phyloP scores from a whole-genome alignment of 768 basidiomycete genomes.

The Fistulinella prunicolor region DNA sequence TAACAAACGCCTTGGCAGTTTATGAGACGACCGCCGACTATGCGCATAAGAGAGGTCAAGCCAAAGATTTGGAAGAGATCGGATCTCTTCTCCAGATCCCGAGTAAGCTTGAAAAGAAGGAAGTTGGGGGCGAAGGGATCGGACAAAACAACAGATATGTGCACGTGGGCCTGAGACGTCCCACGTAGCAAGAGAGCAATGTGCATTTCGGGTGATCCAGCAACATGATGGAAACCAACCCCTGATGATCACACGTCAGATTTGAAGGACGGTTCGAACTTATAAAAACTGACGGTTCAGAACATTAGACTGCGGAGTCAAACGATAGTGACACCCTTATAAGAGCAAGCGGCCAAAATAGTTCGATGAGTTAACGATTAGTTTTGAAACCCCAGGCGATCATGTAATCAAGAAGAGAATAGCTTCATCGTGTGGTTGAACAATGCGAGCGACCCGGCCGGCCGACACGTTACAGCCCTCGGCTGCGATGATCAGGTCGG shows the following conservation, averaged over 20 bases:
- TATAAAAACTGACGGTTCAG: conserved; percentile 33
- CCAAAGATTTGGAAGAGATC: conserved; percentile 28
- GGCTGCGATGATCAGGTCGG: conserved; percentile 20
- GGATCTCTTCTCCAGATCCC: too few relatives aligned
- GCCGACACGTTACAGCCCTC: conserved; percentile 4
- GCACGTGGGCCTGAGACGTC: conserved; percentile 15
- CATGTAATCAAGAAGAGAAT: conserved; percentile 38
- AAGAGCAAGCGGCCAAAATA: conserved; percentile 30
- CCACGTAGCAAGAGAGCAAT: conserved; percentile 33
- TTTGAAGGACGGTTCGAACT: rapidly evolving
- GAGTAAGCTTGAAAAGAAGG: conserved; percentile 37
- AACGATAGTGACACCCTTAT: conserved; percentile 32
- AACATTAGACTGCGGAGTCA: conserved; percentile 30
- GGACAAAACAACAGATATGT: conserved; percentile 15
- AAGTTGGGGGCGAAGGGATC: conserved; percentile 39
- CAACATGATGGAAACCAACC: conserved; percentile 45
- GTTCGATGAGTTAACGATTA: conserved; percentile 37
- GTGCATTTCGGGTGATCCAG: conserved; percentile 39
- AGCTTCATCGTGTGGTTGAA: conserved; percentile 26
- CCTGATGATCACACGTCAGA: conserved; percentile 8
- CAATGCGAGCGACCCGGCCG: conserved; percentile 10
- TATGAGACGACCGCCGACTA: conserved; percentile 41
- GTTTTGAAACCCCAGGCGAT: conserved; percentile 41
- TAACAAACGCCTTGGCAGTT: conserved; percentile 35
- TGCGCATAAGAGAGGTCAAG: conserved; percentile 31